Conservation (phyloP, 768 basidiomycete genomes). For the Lentinula raphanica region DNA sequence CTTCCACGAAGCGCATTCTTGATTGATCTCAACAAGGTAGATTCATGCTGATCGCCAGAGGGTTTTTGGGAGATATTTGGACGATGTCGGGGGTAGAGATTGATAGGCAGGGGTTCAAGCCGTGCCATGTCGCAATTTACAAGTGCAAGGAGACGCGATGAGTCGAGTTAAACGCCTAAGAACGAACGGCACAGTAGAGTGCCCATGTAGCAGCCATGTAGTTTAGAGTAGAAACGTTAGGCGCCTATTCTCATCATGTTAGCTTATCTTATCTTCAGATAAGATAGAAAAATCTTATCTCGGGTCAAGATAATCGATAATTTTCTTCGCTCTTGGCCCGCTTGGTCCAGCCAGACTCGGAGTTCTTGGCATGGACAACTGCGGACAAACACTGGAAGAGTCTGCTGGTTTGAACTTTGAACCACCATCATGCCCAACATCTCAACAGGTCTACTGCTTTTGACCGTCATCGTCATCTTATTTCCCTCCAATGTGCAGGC, state of each 20-base stretch:
- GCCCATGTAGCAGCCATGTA: too few species aligned
- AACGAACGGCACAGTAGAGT: too few species aligned
- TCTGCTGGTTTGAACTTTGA: background rate
- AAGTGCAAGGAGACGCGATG: background rate
- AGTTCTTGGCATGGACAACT: background rate
- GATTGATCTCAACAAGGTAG: conserved; percentile 51
- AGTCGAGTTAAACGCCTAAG: background rate
- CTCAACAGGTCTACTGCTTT: conserved; percentile 26
- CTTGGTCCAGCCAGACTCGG: too few species aligned
- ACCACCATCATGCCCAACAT: background rate
- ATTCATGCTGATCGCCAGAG: conserved; percentile 16
- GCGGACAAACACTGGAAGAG: too few species aligned
- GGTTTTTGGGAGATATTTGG: background rate
- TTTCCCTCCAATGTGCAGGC: conserved; percentile 42
- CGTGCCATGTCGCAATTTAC: conserved; percentile 1
- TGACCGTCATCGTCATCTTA: conserved; percentile 34
- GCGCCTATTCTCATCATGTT: too few species aligned
- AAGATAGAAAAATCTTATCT: too few species aligned
- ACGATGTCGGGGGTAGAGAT: background rate
- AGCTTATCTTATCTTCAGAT: too few species aligned
- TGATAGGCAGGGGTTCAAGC: background rate
- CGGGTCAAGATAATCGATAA: background rate
- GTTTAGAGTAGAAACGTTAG: too few species aligned
- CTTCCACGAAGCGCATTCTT: conserved; percentile 55
- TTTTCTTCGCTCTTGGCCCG: too few species aligned